phyloP scores from a whole-genome alignment of 2,329 filamentous ascomycete genomes.

The Fusarium sp. region DNA sequence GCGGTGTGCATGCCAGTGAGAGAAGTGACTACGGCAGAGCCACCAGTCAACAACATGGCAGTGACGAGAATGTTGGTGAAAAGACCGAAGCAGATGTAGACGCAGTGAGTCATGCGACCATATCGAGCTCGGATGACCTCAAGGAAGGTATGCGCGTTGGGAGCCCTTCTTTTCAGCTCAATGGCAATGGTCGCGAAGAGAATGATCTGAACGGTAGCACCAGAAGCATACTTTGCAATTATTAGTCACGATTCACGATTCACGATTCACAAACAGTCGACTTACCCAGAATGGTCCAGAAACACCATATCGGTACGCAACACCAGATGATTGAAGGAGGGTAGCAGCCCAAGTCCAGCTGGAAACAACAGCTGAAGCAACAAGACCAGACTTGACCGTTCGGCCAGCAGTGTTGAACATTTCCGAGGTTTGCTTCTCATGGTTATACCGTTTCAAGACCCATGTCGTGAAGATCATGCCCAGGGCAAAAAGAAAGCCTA shows the following conservation, averaged over 20 bases:
- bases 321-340: slow-evolving; percentile 79
- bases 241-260: background rate
- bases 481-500: slow-evolving; percentile 78
- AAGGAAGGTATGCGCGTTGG: slow-evolving; percentile 86
- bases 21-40: slow-evolving; percentile 65
- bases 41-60: slow-evolving; percentile 88
- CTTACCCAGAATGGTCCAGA: slow-evolving; percentile 63
- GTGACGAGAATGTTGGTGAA: slow-evolving; percentile 90
- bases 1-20: slow-evolving; percentile 65
- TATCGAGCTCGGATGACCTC: slow-evolving; percentile 87
- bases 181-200: slow-evolving; percentile 92
- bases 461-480: slow-evolving; percentile 61
- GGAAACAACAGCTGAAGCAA: slow-evolving; percentile 89
- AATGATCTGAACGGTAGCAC: slow-evolving; percentile 84
- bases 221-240: slow-evolving; percentile 60
- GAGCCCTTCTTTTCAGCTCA: slow-evolving; percentile 85
- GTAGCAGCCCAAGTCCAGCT: slow-evolving; percentile 95
- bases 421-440: slow-evolving; percentile 86
- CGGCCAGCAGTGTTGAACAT: slow-evolving; percentile 92
- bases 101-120: slow-evolving; percentile 71
- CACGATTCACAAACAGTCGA: accelerated
- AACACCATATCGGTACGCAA: slow-evolving; percentile 83
- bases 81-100: slow-evolving; percentile 84
- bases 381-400: slow-evolving; percentile 88
- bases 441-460: slow-evolving; percentile 50